Base-by-base conservation (phyloP, 257 asterid genomes). In the Solanum sejunctum region DNA sequence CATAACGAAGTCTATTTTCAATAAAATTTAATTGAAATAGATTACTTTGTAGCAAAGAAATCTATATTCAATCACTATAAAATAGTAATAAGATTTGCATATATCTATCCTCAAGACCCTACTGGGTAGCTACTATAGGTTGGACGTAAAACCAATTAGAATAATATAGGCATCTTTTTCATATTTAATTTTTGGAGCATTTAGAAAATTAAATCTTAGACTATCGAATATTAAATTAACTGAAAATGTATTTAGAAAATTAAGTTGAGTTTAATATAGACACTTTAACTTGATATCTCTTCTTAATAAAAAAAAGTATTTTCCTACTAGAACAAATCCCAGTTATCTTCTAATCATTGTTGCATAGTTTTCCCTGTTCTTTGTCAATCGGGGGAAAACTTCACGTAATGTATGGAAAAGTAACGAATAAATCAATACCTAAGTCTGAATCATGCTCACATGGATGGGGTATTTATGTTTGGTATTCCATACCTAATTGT, bases 1-100 rank as follows among this genome's bases (percentile, higher is more conserved):
- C 6, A 15, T 0, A 20, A 9, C 9, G n/a, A 0, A 1, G 8
- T 21, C 0, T 60, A 21, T 21, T 60, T 10, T 10, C 36, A 0
- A 21, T 1, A 60, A 60, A 60, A 60, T 5, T n/a, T 10, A 60
- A n/a, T 60, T 60, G 16, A 10, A 60, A 64, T 1, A 0, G 36
- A 64, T 45, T 26, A 64, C 7, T 26, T 26, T 20, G 1, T 26
- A 28, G 43, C 12, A 7, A 64, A 64, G 18, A 28, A 7, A 11
- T 11, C 8, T 64, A 64, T 66, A 12, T 63, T 63, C 20, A 63
- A 32, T 32, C 36, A 32, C 36, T 0, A 32, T 32, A 1, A 32
- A 32, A 32, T 32, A 32, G 3, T 32, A 1, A 3, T 32, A 32
- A 32, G 3, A 3, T 32, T 3, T 2, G 36, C 3, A 32, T 32